These are phyloP conservation scores for Penicillium sp. DNA, from an alignment of 2,329 filamentous ascomycete genomes.

Conservation along the genomic window DNA sequence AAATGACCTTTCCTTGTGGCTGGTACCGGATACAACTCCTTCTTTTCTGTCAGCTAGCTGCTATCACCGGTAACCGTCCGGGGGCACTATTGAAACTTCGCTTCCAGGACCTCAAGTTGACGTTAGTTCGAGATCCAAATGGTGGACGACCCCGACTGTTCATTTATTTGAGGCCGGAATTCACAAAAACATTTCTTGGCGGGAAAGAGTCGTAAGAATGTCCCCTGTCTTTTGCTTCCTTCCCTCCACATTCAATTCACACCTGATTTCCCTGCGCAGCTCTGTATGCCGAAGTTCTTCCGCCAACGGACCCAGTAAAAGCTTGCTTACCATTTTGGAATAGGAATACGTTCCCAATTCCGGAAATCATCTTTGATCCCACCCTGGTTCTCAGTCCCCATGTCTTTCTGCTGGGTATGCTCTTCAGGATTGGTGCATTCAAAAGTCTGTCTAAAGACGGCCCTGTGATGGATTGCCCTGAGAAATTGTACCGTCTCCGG, in stretches of 20 bases:
- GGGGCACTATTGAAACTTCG: constrained; percentile 27
- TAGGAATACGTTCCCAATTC: neutral
- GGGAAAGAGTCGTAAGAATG: constrained; percentile 23
- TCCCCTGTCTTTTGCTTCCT: neutral
- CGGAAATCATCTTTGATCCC: constrained; percentile 3
- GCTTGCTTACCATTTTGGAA: constrained; percentile 11
- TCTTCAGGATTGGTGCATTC: constrained; percentile 36
- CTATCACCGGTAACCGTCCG: constrained; percentile 28
- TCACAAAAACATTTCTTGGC: constrained; percentile 28
- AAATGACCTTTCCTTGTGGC: constrained; percentile 34
- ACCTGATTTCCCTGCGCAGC: too few relatives aligned
- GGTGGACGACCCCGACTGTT: constrained; percentile 21
- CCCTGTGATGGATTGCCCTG: constrained; percentile 31
- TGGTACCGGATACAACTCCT: constrained; percentile 29
- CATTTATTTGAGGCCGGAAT: constrained; percentile 28
- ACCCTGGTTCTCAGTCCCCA: neutral
- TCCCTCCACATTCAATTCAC: too few relatives aligned
- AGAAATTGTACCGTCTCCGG: constrained; percentile 39
- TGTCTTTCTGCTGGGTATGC: constrained; percentile 7
- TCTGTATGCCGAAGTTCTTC: neutral
- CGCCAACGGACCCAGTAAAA: neutral
- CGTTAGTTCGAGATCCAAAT: constrained; percentile 30
- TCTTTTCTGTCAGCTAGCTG: constrained; percentile 29
- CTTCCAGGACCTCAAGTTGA: constrained; percentile 28
- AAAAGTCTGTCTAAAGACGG: constrained; percentile 27